Evolutionary conservation across 345 rosid species (phyloP).

Genomic region (Draba incana): DNA sequence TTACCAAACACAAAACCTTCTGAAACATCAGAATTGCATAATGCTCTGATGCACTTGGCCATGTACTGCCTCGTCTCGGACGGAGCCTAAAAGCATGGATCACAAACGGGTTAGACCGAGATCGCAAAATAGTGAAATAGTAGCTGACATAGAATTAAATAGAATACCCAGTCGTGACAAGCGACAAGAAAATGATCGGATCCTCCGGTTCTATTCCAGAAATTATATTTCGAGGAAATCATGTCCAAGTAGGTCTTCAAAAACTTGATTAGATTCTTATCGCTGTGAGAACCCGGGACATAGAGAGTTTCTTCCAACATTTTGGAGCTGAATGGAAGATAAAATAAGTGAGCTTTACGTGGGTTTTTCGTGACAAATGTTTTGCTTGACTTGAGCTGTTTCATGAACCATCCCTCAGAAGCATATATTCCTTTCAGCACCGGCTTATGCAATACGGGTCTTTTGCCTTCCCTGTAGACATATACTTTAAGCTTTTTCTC

Average conservation of each 20-base stretch:
- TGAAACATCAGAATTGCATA: conserved; percentile 84
- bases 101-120: neutral
- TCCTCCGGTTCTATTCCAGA: conserved; percentile 93
- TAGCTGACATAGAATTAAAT: neutral
- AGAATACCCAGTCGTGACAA: conserved; percentile 95
- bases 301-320: conserved; percentile 73
- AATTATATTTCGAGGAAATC: conserved; percentile 64
- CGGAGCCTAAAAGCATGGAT: conserved; percentile 64
- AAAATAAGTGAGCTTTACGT: conserved; percentile 80
- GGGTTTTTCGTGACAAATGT: conserved; percentile 64
- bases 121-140: neutral
- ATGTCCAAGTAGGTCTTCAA: conserved; percentile 65
- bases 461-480: conserved; percentile 82
- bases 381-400: conserved; percentile 66
- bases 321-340: conserved; percentile 90
- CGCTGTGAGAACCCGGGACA: conserved; percentile 70
- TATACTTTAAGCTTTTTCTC: conserved; percentile 81
- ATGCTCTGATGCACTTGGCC: conserved; percentile 86
- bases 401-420: conserved; percentile 99
- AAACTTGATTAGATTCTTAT: conserved; percentile 59
- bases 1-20: conserved; percentile 90
- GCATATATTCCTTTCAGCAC: conserved; percentile 88
- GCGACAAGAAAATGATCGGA: conserved; percentile 94
- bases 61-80: conserved; percentile 67
- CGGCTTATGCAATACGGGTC: conserved; percentile 74